Conservation (phyloP, 1,139 yeast genomes). For the Chernovozyma sophiae-reginae region DNA sequence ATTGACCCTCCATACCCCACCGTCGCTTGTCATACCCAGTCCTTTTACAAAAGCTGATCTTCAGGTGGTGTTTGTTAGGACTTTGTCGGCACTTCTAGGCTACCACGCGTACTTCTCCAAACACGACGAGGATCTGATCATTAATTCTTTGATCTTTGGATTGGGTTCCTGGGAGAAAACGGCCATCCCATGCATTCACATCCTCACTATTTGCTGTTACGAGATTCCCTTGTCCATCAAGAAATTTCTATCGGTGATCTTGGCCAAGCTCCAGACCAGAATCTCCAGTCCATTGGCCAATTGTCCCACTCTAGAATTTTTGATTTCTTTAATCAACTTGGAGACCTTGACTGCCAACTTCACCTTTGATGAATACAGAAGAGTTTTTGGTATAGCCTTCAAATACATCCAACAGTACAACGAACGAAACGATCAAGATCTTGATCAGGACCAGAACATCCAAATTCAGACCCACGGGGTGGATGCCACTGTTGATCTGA, state of each 20-base stretch:
- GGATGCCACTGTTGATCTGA: slow-evolving; percentile 37
- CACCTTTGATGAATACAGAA: slow-evolving; percentile 70
- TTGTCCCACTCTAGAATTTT: slow-evolving; percentile 73
- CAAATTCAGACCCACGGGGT: neutral
- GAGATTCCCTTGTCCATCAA: slow-evolving; percentile 74
- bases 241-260: slow-evolving; percentile 59
- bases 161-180: slow-evolving; percentile 75
- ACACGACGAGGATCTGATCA: slow-evolving; percentile 65
- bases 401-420: slow-evolving; percentile 71
- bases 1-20: slow-evolving; percentile 48
- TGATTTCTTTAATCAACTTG: slow-evolving; percentile 60
- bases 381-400: slow-evolving; percentile 82
- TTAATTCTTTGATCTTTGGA: slow-evolving; percentile 60
- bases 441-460: neutral
- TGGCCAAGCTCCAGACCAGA: slow-evolving; percentile 68
- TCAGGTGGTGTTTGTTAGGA: slow-evolving; percentile 63
- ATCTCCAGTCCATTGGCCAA: slow-evolving; percentile 67
- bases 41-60: slow-evolving; percentile 53
- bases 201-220: slow-evolving; percentile 72
- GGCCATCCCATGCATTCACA: slow-evolving; percentile 74
- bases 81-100: slow-evolving; percentile 64
- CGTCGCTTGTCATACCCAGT: slow-evolving; percentile 24
- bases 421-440: slow-evolving; percentile 34
- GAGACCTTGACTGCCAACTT: slow-evolving; percentile 70
- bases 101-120: slow-evolving; percentile 58